A percentile compares a stretch with the other conserved stretches of the same genome.
These are phyloP conservation scores for Phyllosticta paracitricarpa DNA, from an alignment of 2,329 filamentous ascomycete species.

Conservation along the genomic window DNA sequence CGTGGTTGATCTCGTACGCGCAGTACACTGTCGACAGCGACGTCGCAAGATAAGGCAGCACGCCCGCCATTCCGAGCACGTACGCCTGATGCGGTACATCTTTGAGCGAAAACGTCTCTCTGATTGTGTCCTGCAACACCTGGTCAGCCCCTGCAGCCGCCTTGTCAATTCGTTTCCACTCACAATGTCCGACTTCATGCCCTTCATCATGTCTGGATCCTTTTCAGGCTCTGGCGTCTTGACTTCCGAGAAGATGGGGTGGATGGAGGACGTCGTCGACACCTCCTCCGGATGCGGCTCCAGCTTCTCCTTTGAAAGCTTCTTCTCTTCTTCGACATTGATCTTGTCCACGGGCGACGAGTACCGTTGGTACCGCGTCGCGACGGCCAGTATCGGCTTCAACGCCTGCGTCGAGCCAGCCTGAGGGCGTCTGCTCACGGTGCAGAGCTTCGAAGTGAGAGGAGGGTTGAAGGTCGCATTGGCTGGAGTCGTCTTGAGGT, in stretches of 20 bases:
- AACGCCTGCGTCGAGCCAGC: conserved; percentile 13
- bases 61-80: conserved; percentile 41
- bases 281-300: conserved; percentile 51
- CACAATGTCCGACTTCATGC: conserved; percentile 30
- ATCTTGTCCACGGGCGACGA: conserved; percentile 34
- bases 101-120: conserved; percentile 38
- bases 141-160: neutral
- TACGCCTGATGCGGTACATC: conserved; percentile 39
- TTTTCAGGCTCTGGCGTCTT: conserved; percentile 22
- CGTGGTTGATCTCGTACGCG: conserved; percentile 70
- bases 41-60: conserved; percentile 62
- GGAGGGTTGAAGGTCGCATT: conserved; percentile 12
- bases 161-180: conserved; percentile 5
- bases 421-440: conserved; percentile 18
- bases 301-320: conserved; percentile 46
- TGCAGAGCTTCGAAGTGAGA: conserved; percentile 26
- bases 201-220: conserved; percentile 36
- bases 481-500: conserved; percentile 11
- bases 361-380: conserved; percentile 56
- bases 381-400: conserved; percentile 15
- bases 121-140: conserved; percentile 33
- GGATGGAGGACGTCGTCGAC: conserved; percentile 44
- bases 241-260: conserved; percentile 32
- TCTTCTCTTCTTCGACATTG: conserved; percentile 48
- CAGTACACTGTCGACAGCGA: conserved; percentile 75